phyloP scores from a whole-genome alignment of 2,329 filamentous ascomycete species.

The Onygenales sp. region DNA sequence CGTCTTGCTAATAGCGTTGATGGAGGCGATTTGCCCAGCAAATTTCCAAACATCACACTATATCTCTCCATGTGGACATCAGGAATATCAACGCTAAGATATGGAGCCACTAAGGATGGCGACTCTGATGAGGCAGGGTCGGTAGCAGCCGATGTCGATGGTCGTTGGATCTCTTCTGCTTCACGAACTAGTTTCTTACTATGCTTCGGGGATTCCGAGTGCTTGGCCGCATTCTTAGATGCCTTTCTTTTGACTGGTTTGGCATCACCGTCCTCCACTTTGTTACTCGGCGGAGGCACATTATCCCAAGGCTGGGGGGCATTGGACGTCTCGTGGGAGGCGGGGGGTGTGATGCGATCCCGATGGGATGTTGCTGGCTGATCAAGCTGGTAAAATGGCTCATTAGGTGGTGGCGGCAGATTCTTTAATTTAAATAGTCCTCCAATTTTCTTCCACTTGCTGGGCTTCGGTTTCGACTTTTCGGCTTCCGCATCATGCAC shows the following conservation, averaged over 20 bases:
- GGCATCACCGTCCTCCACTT: neutral
- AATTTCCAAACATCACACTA: slow-evolving; percentile 80
- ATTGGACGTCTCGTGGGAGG: neutral
- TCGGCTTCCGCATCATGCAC: slow-evolving; percentile 13
- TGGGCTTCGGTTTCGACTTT: slow-evolving; percentile 20
- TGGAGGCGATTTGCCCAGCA: slow-evolving; percentile 46
- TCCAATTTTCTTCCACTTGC: slow-evolving; percentile 40
- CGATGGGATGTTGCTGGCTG: slow-evolving; percentile 6
- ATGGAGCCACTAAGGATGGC: slow-evolving; percentile 16
- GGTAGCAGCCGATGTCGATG: neutral
- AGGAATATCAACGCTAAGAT: slow-evolving; percentile 72
- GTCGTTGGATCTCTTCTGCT: neutral
- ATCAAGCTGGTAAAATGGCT: slow-evolving; percentile 23
- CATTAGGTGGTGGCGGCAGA: slow-evolving; percentile 9
- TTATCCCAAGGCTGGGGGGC: neutral
- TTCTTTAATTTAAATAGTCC: slow-evolving; percentile 32
- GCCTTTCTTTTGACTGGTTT: neutral
- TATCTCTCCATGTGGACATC: slow-evolving; percentile 75
- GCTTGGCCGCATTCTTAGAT: slow-evolving; percentile 3
- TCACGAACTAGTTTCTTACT: neutral
- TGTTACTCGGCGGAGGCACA: neutral
- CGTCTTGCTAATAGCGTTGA: slow-evolving; percentile 24
- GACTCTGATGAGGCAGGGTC: slow-evolving; percentile 3
- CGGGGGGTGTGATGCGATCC: neutral
- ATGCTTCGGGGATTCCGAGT: neutral